A percentile compares a stretch with the other conserved stretches of the same genome.
Conservation (phyloP, 345 rosid species). For the Acer campestre region DNA sequence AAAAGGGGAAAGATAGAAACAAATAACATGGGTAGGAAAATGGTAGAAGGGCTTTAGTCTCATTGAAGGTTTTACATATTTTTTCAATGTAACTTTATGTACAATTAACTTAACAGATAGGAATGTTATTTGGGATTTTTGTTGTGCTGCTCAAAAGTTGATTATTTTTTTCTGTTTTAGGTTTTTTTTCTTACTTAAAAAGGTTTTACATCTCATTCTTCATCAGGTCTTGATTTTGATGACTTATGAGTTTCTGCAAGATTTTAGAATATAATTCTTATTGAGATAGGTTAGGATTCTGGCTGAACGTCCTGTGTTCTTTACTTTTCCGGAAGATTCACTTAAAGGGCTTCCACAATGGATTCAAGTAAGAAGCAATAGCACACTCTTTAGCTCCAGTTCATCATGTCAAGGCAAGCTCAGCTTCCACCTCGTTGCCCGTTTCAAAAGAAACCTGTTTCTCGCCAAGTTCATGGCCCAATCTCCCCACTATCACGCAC, state of each 20-base stretch:
- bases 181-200: too few species aligned
- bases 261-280: constrained; percentile 10
- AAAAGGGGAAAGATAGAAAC: background rate
- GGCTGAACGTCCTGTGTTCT: constrained; percentile 20
- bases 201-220: background rate
- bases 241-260: background rate
- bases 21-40: background rate
- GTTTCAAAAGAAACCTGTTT: constrained; percentile 48
- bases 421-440: constrained; percentile 79
- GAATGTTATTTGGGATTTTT: background rate
- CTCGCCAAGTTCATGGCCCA: constrained; percentile 35
- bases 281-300: constrained; percentile 28
- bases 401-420: constrained; percentile 68
- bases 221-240: background rate
- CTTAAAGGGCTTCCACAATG: constrained; percentile 10
- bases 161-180: background rate
- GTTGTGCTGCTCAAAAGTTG: background rate
- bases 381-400: background rate
- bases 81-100: too few species aligned
- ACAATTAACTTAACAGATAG: background rate
- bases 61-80: background rate
- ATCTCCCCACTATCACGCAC: constrained; percentile 31
- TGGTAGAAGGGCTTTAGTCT: constrained; percentile 5
- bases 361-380: constrained; percentile 11
- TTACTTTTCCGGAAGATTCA: constrained; percentile 2